Conservation (phyloP, 176 grass and related monocot species). For the Secale cereale region DNA sequence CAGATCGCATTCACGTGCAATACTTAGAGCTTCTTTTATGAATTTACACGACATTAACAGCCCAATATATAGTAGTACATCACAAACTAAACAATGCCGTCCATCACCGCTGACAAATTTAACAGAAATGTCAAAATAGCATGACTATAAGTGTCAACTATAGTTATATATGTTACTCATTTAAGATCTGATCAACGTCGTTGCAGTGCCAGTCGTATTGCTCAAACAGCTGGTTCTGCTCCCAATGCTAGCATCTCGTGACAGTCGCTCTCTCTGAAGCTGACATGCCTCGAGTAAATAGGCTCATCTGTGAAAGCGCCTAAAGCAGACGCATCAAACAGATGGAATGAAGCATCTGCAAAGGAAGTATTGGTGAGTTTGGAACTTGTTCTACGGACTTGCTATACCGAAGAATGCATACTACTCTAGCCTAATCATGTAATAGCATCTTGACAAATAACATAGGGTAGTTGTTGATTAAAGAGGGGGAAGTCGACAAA, state of each 20-base stretch:
- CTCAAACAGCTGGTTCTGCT: slow-evolving; percentile 18
- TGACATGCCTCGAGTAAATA: slow-evolving; percentile 12
- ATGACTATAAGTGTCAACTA: neutral
- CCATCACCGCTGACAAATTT: neutral
- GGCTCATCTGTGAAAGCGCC: neutral
- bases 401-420: neutral
- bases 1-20: neutral
- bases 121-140: neutral
- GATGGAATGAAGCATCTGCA: slow-evolving; percentile 2
- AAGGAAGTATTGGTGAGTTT: neutral
- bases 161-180: neutral
- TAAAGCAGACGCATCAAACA: neutral
- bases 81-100: neutral
- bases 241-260: neutral
- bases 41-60: neutral
- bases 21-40: neutral
- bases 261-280: slow-evolving; percentile 5
- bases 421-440: neutral
- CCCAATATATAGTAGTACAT: neutral
- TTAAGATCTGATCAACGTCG: neutral
- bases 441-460: neutral
- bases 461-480: neutral
- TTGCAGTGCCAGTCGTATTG: neutral
- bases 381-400: neutral
- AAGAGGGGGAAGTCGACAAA: neutral